Evolutionary conservation across 225 moss, liverwort and hornwort species (phyloP), one percentile per base, ranked within the genome.

Genomic region (Pseudisothecium myosuroides): DNA sequence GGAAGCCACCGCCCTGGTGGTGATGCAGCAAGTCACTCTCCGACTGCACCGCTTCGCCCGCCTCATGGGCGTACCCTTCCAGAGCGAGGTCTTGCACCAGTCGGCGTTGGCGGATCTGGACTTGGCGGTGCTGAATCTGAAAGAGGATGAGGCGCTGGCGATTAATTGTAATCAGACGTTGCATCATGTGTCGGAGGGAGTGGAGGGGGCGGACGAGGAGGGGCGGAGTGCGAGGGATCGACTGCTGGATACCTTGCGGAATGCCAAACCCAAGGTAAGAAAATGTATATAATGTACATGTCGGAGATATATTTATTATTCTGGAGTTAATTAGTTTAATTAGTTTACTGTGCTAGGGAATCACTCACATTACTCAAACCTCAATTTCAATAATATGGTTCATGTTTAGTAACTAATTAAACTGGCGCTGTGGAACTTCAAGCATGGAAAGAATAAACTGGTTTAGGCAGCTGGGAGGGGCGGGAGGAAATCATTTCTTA

Each of bases 31-130:
- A 85, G 92, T 96, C 74, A 89, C 90, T 66, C 90, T 85, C 36
- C 88, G 95, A 79, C 90, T 96, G 73, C 94, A 95, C 80, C 91
- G 93, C 84, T 96, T 96, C 19, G 96, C 95, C 29, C 88, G 90
- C 61, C 94, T 96, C 39, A 96, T 95, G 95, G 94, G 95, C 26
- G 95, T 96, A 77, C 96, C 95, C 23, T 96, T 96, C 91, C 90
- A 96, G 84, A 94, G 90, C 88, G 77, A 69, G 34, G 92, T 94
- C n/a, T 76, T 93, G 28, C 96, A 95, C 63, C 93, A 95, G 85
- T 92, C 95, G 9, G 85, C 89, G n/a, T 39, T 96, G 62, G 93
- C 92, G 73, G 89, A 92, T 27, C 80, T 96, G 34, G 93, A 96
- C 34, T 88, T 93, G 32, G 88, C 87, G 29, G 79, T 69, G 50